These are phyloP conservation scores for Coccomyxa sp. DNA, from an alignment of 139 green algal genomes.

Conservation along the genomic window DNA sequence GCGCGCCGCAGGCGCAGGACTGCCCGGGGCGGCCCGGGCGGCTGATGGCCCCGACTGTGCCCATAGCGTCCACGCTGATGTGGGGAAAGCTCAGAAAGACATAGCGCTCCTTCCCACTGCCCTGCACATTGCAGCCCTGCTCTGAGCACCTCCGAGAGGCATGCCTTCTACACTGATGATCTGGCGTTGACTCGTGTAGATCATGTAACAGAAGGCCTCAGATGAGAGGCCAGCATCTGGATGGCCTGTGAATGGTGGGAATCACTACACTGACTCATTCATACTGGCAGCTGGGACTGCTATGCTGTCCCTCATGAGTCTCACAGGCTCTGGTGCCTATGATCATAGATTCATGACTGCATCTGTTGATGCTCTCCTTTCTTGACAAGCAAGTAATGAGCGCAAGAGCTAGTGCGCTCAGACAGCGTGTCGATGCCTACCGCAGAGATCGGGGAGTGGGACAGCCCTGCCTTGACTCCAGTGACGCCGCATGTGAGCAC, in stretches of 20 bases:
- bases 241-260: too few relatives aligned
- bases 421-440: slow-evolving; percentile 7
- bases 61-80: slow-evolving; percentile 71
- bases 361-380: too few relatives aligned
- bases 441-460: slow-evolving; percentile 37
- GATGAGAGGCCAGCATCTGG: too few relatives aligned
- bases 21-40: slow-evolving; percentile 47
- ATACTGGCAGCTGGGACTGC: neutral
- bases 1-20: slow-evolving; percentile 76
- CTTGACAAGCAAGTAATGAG: too few relatives aligned
- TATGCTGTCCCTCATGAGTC: too few relatives aligned
- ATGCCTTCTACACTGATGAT: neutral
- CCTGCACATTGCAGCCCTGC: too few relatives aligned
- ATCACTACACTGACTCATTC: too few relatives aligned
- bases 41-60: slow-evolving; percentile 59
- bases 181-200: too few relatives aligned
- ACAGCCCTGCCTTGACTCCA: slow-evolving; percentile 56
- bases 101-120: slow-evolving; percentile 69
- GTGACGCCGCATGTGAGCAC: slow-evolving; percentile 82
- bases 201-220: too few relatives aligned
- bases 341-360: too few relatives aligned
- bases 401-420: too few relatives aligned
- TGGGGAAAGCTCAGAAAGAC: slow-evolving; percentile 91
- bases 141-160: neutral
- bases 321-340: too few relatives aligned